These are phyloP conservation scores for Kernera saxatilis DNA, from an alignment of 345 rosid species.

Conservation along the genomic window DNA sequence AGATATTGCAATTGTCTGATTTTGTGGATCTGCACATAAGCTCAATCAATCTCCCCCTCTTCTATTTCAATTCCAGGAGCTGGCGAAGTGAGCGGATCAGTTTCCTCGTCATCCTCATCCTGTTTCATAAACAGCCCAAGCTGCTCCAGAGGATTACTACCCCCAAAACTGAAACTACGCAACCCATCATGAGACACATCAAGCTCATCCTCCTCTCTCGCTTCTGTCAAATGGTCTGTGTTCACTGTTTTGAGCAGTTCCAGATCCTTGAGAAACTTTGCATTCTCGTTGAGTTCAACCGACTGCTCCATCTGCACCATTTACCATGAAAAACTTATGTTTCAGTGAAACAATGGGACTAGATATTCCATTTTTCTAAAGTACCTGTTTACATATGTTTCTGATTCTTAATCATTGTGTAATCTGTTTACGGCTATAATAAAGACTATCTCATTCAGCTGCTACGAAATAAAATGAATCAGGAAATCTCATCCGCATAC, in stretches of 20 bases:
- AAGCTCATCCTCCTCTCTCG: slow-evolving; percentile 50
- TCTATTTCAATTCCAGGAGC: slow-evolving; percentile 6
- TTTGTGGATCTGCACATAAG: neutral
- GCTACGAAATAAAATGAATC: neutral
- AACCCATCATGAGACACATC: slow-evolving; percentile 36
- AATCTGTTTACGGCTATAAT: neutral
- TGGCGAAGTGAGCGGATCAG: slow-evolving; percentile 11
- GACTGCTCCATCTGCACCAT: slow-evolving; percentile 81
- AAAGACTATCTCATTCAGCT: neutral
- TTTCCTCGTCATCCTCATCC: slow-evolving; percentile 61
- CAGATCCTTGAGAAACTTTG: slow-evolving; percentile 67
- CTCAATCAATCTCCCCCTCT: slow-evolving; percentile 31
- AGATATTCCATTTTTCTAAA: neutral
- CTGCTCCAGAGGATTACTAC: slow-evolving; percentile 75
- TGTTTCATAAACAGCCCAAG: slow-evolving; percentile 74
- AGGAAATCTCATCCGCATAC: slow-evolving; percentile 23
- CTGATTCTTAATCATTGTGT: neutral
- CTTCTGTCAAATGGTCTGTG: slow-evolving; percentile 43
- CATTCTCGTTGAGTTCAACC: slow-evolving; percentile 72
- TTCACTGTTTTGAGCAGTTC: slow-evolving; percentile 69
- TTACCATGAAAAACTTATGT: neutral
- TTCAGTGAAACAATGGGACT: neutral
- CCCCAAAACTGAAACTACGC: slow-evolving; percentile 65
- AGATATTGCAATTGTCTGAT: neutral
- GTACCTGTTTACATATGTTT: too few species aligned